phyloP scores from a whole-genome alignment of 768 basidiomycete species.

The Lactifluus volemus region DNA sequence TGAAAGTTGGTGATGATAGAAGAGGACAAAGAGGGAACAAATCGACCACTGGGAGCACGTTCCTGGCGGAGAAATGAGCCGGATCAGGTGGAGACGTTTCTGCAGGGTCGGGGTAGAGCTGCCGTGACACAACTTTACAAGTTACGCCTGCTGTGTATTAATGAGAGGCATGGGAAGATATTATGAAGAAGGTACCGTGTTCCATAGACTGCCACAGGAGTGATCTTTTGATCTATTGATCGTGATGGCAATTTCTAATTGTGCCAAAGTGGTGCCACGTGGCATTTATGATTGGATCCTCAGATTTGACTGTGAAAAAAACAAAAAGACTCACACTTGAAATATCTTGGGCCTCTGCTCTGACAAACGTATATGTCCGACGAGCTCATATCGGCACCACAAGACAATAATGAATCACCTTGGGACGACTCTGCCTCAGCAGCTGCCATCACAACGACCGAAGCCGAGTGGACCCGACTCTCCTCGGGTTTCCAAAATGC shows the following conservation, averaged over 20 bases:
- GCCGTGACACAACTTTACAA: not conserved
- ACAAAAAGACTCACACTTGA: too few relatives aligned
- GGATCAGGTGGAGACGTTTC: not conserved
- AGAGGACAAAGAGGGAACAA: too few relatives aligned
- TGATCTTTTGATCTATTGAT: too few relatives aligned
- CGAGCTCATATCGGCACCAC: not conserved
- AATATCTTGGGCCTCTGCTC: not conserved
- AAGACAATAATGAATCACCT: not conserved
- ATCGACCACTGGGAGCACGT: not conserved
- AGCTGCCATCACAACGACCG: not conserved
- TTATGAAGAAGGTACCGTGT: too few relatives aligned
- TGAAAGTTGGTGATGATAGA: not conserved
- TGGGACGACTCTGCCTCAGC: not conserved
- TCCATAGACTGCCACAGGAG: too few relatives aligned
- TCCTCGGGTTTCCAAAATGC: slow-evolving; percentile 67
- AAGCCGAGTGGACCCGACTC: slow-evolving; percentile 57
- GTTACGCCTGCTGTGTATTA: not conserved
- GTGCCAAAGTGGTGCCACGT: too few relatives aligned
- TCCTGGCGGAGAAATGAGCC: not conserved
- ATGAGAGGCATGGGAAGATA: not conserved
- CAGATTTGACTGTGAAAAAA: too few relatives aligned
- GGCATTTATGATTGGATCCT: too few relatives aligned
- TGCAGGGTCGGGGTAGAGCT: not conserved
- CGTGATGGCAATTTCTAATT: too few relatives aligned
- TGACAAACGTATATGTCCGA: not conserved